Evolutionary conservation across 306 rosid genomes (phyloP).

Genomic region (Carpinus fangiana): DNA sequence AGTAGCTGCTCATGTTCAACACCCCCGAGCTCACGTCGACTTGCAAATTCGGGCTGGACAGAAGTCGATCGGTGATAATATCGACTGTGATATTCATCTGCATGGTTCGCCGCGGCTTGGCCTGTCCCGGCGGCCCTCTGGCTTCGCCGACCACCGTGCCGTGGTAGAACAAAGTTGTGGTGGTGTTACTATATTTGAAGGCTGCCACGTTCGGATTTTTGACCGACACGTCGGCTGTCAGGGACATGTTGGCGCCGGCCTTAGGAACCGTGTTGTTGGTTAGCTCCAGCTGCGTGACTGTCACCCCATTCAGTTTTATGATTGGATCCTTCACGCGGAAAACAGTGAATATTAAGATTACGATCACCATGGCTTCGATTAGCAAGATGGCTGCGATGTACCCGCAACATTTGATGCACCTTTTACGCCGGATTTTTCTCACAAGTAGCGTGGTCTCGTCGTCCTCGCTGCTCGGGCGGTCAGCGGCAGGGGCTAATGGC

Average conservation of each 20-base stretch:
- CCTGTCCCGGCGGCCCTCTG: slow-evolving; percentile 46
- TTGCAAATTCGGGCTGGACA: slow-evolving; percentile 28
- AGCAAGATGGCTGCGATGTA: slow-evolving; percentile 22
- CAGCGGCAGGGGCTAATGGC: slow-evolving; percentile 41
- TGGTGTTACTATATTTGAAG: slow-evolving; percentile 58
- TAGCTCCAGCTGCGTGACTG: slow-evolving; percentile 36
- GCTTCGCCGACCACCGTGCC: slow-evolving; percentile 56
- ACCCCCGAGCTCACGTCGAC: slow-evolving; percentile 39
- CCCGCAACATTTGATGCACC: slow-evolving; percentile 43
- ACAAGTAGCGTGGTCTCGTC: not conserved
- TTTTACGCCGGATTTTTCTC: slow-evolving; percentile 12
- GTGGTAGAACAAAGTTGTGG: slow-evolving; percentile 46
- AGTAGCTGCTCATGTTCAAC: slow-evolving; percentile 47
- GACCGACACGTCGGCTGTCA: slow-evolving; percentile 51
- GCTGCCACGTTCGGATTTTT: slow-evolving; percentile 61
- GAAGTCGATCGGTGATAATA: slow-evolving; percentile 32
- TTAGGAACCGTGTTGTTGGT: slow-evolving; percentile 33
- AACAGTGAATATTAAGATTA: slow-evolving; percentile 46
- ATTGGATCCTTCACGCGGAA: slow-evolving; percentile 54
- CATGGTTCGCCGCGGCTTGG: slow-evolving; percentile 46
- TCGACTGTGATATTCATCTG: slow-evolving; percentile 56
- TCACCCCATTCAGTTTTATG: slow-evolving; percentile 47
- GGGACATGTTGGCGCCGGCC: slow-evolving; percentile 49
- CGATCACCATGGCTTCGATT: slow-evolving; percentile 24
- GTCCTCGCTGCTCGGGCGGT: slow-evolving; percentile 24